A percentile compares a stretch with the other conserved stretches of the same genome.
Conservation (phyloP, 2,329 filamentous ascomycete genomes). For the Pseudonectria foliicola region DNA sequence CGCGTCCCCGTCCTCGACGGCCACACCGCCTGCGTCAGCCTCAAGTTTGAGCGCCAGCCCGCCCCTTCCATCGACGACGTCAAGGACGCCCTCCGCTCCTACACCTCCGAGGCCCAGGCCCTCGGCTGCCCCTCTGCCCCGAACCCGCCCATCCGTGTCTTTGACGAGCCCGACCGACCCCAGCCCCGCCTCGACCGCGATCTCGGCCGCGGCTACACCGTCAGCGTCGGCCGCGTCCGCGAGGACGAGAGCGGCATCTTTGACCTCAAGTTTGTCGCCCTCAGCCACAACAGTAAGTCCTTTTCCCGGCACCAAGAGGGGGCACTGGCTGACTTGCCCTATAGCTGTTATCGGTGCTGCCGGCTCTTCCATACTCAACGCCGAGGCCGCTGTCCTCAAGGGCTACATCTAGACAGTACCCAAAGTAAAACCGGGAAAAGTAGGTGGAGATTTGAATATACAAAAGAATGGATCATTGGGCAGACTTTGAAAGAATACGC, state of each 20-base stretch:
- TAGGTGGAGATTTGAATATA: slow-evolving; percentile 4
- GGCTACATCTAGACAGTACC: slow-evolving; percentile 61
- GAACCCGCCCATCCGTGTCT: slow-evolving; percentile 71
- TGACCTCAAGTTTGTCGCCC: slow-evolving; percentile 87
- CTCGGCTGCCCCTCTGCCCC: slow-evolving; percentile 87
- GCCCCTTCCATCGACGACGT: slow-evolving; percentile 69
- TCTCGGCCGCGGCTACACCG: slow-evolving; percentile 76
- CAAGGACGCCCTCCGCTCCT: slow-evolving; percentile 70
- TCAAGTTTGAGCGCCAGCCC: slow-evolving; percentile 71
- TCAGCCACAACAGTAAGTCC: slow-evolving; percentile 68
- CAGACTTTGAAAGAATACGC: no score
- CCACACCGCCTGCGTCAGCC: slow-evolving; percentile 88
- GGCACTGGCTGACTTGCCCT: slow-evolving; percentile 3
- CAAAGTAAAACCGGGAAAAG: not conserved
- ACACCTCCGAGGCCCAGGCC: slow-evolving; percentile 72
- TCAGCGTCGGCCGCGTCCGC: slow-evolving; percentile 80
- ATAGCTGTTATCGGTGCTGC: slow-evolving; percentile 85
- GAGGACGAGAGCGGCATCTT: slow-evolving; percentile 85
- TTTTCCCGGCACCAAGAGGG: not conserved
- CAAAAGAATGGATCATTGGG: not conserved
- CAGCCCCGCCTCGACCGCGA: slow-evolving; percentile 89
- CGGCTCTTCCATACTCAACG: slow-evolving; percentile 92
- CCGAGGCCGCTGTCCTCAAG: slow-evolving; percentile 85
- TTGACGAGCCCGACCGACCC: slow-evolving; percentile 83
- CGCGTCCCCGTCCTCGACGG: slow-evolving; percentile 92